Conservation (phyloP, 768 basidiomycete genomes). For the Russula dissimulans region DNA sequence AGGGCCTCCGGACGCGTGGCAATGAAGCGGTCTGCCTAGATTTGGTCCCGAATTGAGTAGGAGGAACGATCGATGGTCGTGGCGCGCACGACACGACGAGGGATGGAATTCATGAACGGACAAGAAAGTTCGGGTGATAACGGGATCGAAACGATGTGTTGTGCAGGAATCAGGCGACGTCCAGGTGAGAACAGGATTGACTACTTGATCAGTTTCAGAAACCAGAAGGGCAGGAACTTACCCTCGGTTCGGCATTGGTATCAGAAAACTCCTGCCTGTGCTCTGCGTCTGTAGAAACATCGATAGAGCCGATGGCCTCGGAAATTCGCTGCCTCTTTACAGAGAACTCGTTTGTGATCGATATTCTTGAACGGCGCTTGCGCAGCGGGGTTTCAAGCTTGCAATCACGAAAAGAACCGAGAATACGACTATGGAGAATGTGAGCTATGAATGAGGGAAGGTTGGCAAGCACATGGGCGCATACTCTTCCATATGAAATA, state of each 20-base stretch:
- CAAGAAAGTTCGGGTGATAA: not conserved
- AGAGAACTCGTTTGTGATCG: conserved; percentile 20
- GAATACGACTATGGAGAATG: conserved; percentile 4
- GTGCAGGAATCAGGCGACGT: not conserved
- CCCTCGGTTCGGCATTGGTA: conserved; percentile 18
- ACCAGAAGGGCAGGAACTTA: not conserved
- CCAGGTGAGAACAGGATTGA: not conserved
- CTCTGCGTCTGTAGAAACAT: conserved; percentile 5
- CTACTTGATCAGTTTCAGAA: not conserved
- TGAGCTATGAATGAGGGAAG: not conserved
- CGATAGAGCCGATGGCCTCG: conserved; percentile 11
- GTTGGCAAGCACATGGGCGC: not conserved
- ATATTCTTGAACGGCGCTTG: conserved; percentile 17
- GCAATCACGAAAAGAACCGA: conserved; percentile 14
- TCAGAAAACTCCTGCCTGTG: conserved; percentile 15
- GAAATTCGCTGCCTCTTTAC: conserved; percentile 18
- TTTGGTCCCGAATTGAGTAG: not conserved
- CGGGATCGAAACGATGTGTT: conserved; percentile 1
- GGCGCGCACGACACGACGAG: not conserved
- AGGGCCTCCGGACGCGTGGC: conserved; percentile 40
- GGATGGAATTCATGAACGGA: not conserved
- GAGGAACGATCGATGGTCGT: not conserved
- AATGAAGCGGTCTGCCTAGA: conserved; percentile 54
- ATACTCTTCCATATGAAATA: conserved; percentile 10
- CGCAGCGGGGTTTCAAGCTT: conserved; percentile 18